These are phyloP conservation scores for Suillus hirtellus DNA, from an alignment of 768 basidiomycete species.

Conservation along the genomic window DNA sequence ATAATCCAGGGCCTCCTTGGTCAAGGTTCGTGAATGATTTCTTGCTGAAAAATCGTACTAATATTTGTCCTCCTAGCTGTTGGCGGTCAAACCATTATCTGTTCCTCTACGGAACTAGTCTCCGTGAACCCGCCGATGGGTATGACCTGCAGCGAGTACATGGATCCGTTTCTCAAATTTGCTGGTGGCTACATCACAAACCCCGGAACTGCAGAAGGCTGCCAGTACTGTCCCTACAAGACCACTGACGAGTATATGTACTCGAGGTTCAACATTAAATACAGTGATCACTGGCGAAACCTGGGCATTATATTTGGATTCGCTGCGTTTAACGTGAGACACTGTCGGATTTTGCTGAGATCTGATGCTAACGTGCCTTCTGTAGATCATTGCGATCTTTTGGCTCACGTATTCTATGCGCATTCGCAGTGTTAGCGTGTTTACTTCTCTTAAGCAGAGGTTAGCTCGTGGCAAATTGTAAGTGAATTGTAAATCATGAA, in stretches of 20 bases:
- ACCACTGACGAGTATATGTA: constrained; percentile 54
- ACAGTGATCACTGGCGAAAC: constrained; percentile 49
- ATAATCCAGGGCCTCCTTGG: constrained; percentile 49
- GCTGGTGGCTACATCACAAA: constrained; percentile 51
- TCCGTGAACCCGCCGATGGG: constrained; percentile 49
- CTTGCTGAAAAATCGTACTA: neutral
- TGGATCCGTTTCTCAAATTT: constrained; percentile 39
- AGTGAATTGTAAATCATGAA: neutral
- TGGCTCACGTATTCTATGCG: constrained; percentile 29
- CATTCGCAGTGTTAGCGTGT: constrained; percentile 22
- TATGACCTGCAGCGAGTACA: constrained; percentile 48
- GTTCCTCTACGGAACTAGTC: constrained; percentile 61
- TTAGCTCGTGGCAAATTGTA: neutral
- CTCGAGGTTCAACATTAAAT: constrained; percentile 57
- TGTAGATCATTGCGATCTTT: constrained; percentile 23
- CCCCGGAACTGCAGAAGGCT: constrained; percentile 36
- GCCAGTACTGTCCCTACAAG: constrained; percentile 56
- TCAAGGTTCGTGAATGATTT: constrained; percentile 39
- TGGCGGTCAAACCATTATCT: constrained; percentile 50
- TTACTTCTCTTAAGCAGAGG: constrained; percentile 4
- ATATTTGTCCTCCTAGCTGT: constrained; percentile 41
- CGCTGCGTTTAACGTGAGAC: constrained; percentile 45
- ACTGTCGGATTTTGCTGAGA: neutral
- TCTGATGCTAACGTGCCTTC: neutral
- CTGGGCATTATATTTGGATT: constrained; percentile 47